Percentiles rank a stretch among this genome's conserved stretches.
Conservation (phyloP, 495 filamentous ascomycete species). For the Neurospora sp. region DNA sequence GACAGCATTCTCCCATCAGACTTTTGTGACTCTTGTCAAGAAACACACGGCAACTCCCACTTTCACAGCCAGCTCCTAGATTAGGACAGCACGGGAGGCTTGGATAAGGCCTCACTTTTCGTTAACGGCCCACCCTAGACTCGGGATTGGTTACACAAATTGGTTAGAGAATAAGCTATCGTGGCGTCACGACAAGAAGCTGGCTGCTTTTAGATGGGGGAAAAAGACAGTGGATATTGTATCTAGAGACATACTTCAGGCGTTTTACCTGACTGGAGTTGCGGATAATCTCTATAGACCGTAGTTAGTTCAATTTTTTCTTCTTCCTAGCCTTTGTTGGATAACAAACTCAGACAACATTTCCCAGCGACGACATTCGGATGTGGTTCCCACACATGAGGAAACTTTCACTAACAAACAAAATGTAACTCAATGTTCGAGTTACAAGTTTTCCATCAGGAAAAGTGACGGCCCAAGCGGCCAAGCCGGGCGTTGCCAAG, state of each 20-base stretch:
- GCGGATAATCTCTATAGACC: neutral
- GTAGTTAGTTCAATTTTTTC: neutral
- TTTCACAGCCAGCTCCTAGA: too few species aligned
- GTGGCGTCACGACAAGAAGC: neutral
- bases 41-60: neutral
- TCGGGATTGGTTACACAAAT: neutral
- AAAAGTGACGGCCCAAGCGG: neutral
- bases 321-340: neutral
- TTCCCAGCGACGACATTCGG: neutral
- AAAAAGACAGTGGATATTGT: neutral
- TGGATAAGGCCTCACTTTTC: neutral
- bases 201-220: neutral
- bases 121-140: neutral
- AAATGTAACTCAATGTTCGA: neutral
- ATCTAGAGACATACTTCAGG: neutral
- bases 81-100: too few species aligned
- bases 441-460: neutral
- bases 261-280: neutral
- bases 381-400: neutral
- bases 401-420: neutral
- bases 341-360: neutral
- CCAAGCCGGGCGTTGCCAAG: neutral
- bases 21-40: neutral
- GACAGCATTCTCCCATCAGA: neutral
- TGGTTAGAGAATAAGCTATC: neutral